phyloP scores from a whole-genome alignment of 2,329 filamentous ascomycete genomes.

The Kalmusia sp. region DNA sequence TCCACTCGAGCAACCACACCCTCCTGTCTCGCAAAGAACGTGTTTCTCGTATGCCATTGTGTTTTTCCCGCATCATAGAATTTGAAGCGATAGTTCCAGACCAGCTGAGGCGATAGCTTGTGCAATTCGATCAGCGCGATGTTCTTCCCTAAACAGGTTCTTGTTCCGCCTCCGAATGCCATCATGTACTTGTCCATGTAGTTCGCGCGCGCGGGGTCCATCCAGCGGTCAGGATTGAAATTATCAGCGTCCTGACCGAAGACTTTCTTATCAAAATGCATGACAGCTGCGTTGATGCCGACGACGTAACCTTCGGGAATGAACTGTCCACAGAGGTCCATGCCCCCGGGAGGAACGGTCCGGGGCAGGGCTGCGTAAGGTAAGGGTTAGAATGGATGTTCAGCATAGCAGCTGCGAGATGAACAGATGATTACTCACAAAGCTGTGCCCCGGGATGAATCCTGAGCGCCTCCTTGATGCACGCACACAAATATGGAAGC shows the following conservation, averaged over 20 bases:
- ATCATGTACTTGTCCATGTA: constrained; percentile 39
- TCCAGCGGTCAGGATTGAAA: constrained; percentile 56
- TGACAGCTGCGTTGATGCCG: constrained; percentile 54
- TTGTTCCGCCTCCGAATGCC: constrained; percentile 45
- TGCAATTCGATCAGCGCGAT: no score
- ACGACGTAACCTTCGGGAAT: constrained; percentile 49
- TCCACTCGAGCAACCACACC: no score
- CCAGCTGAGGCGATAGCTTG: no score
- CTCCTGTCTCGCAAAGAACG: no score
- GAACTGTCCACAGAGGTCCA: constrained; percentile 21
- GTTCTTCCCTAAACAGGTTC: constrained; percentile 42
- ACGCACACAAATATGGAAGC: constrained; percentile 52
- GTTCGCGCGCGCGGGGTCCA: constrained; percentile 33
- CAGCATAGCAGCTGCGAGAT: no score
- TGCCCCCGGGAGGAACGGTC: constrained; percentile 27
- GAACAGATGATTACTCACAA: no score
- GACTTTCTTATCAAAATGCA: constrained; percentile 49
- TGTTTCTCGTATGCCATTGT: no score
- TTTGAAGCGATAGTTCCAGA: no score
- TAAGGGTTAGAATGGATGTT: no score
- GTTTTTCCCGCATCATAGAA: no score
- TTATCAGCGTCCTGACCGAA: constrained; percentile 49
- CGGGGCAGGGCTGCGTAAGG: no score
- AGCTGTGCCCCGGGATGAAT: constrained; percentile 50
- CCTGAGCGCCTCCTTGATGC: constrained; percentile 53